Conservation (phyloP, 805 yeast genomes). For the Sugiyamaella smithiae region DNA sequence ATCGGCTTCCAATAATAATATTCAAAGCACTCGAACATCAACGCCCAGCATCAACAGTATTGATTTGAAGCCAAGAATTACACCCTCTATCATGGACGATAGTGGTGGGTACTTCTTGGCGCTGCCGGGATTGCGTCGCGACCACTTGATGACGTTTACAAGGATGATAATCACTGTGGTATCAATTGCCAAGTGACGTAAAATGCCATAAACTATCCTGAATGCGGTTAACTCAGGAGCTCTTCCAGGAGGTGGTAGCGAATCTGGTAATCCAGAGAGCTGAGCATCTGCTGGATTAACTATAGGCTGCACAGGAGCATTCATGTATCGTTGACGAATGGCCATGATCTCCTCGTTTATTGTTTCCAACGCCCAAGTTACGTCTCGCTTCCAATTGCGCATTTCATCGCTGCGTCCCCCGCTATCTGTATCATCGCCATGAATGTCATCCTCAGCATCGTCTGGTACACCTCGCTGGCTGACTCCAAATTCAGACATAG, state of each 20-base stretch:
- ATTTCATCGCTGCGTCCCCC: conserved; percentile 10
- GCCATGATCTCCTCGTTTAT: conserved; percentile 28
- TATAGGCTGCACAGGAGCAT: conserved; percentile 6
- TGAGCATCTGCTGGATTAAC: not conserved
- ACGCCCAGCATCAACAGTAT: not conserved
- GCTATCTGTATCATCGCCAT: conserved; percentile 3
- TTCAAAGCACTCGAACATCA: not conserved
- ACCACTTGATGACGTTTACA: conserved; percentile 4
- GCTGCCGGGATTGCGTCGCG: conserved; percentile 10
- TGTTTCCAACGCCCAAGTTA: conserved; percentile 29
- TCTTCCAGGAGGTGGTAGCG: not conserved
- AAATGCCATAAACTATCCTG: not conserved
- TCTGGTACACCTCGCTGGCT: conserved; percentile 4
- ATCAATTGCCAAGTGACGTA: conserved; percentile 10
- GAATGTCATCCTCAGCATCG: not conserved
- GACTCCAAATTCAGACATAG: conserved; percentile 12
- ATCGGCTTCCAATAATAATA: too few relatives aligned
- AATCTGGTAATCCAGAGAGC: not conserved
- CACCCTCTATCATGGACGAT: not conserved
- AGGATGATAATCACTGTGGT: not conserved
- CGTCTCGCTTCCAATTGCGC: conserved; percentile 27
- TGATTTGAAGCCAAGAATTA: not conserved
- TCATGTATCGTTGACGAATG: conserved; percentile 19
- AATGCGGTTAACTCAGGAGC: not conserved
- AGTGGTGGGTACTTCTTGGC: conserved; percentile 1